Conservation (phyloP, 2,329 filamentous ascomycete genomes). For the Diaporthe amygdali region DNA sequence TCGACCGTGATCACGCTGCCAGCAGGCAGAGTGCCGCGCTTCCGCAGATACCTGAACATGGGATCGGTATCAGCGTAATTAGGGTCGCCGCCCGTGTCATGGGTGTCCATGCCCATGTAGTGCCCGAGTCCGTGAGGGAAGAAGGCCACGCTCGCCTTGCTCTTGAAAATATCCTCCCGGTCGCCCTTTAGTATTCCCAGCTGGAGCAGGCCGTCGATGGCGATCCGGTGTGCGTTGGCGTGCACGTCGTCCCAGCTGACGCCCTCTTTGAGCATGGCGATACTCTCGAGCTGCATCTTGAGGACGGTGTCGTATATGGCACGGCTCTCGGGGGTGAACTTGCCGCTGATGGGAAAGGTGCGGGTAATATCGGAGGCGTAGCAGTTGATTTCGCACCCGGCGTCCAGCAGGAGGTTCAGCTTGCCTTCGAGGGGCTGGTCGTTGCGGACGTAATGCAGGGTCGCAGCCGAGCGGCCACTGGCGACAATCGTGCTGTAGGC, state of each 20-base stretch:
- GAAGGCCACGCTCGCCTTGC: slow-evolving; percentile 85
- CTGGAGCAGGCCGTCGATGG: slow-evolving; percentile 77
- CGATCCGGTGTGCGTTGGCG: slow-evolving; percentile 77
- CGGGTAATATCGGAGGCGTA: slow-evolving; percentile 66
- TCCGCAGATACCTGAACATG: slow-evolving; percentile 86
- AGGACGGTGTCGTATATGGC: slow-evolving; percentile 84
- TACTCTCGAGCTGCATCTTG: slow-evolving; percentile 84
- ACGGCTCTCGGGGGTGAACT: slow-evolving; percentile 71
- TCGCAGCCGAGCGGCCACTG: slow-evolving; percentile 78
- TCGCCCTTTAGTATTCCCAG: slow-evolving; percentile 76
- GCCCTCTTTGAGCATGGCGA: slow-evolving; percentile 73
- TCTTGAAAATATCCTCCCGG: slow-evolving; percentile 75
- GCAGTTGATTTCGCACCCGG: slow-evolving; percentile 76
- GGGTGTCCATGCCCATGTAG: slow-evolving; percentile 91
- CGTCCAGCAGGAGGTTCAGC: slow-evolving; percentile 83
- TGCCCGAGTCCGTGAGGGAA: slow-evolving; percentile 71
- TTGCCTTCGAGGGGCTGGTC: slow-evolving; percentile 72
- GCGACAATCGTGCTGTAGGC: slow-evolving; percentile 90
- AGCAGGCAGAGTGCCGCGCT: slow-evolving; percentile 75
- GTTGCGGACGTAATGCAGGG: slow-evolving; percentile 87
- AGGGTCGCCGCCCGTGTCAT: slow-evolving; percentile 81
- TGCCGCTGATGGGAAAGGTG: slow-evolving; percentile 81
- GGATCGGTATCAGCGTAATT: slow-evolving; percentile 80
- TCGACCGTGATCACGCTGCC: slow-evolving; percentile 92
- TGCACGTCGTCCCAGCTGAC: slow-evolving; percentile 85